Percentiles rank a stretch among this genome's conserved stretches.
Evolutionary conservation across 768 basidiomycete genomes (phyloP).

Genomic region (Filobasidium wieringae): DNA sequence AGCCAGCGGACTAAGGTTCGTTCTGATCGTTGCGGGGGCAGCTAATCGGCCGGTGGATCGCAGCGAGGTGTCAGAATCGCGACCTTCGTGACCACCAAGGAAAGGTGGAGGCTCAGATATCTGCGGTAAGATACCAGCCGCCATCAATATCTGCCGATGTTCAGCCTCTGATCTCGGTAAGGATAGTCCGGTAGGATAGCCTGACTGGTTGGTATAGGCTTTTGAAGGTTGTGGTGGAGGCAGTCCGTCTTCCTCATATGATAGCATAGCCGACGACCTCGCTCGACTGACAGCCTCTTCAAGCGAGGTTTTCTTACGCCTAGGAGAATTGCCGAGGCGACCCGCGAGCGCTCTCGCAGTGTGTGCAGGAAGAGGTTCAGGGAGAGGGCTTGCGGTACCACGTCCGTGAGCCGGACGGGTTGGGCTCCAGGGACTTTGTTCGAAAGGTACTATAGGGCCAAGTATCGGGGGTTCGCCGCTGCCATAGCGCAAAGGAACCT

Average conservation of each 20-base stretch:
- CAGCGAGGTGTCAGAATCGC: neutral
- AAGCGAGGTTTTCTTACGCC: conserved; percentile 12
- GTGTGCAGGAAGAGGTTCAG: conserved; percentile 7
- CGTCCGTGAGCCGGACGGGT: too few species aligned
- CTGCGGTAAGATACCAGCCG: neutral
- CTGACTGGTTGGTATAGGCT: neutral
- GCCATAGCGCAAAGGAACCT: too few species aligned
- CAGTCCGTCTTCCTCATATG: neutral
- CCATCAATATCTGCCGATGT: neutral
- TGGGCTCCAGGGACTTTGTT: neutral
- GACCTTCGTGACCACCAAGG: neutral
- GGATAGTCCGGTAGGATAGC: neutral
- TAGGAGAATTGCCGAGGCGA: neutral
- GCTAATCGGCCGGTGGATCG: neutral
- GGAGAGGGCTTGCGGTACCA: neutral
- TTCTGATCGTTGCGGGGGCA: neutral
- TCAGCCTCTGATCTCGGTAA: neutral
- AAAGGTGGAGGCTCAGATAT: neutral
- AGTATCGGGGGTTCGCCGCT: neutral
- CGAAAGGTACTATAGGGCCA: neutral
- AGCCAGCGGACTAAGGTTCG: too few species aligned
- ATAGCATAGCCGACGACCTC: neutral
- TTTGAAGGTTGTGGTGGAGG: too few species aligned
- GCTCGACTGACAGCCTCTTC: conserved; percentile 15
- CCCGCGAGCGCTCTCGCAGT: conserved; percentile 5